Evolutionary conservation across 179 eudicot genomes (phyloP), one percentile per base, ranked within the genome.

Genomic region (Heliamphora pulchella): DNA sequence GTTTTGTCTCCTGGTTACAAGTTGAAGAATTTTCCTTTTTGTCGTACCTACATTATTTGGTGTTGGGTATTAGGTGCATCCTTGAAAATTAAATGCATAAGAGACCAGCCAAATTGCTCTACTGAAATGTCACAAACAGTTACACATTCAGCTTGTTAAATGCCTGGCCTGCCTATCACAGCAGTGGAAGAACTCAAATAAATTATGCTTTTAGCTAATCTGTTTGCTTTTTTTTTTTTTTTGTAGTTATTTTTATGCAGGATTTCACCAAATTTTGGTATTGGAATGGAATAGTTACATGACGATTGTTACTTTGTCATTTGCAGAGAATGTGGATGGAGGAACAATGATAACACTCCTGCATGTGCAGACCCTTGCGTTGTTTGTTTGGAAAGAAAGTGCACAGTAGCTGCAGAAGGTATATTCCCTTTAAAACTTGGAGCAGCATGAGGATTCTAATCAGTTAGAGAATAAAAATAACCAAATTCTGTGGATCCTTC

Each of bases 381-480:
- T 72, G 97, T 94, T 85, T 94, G 97, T 86, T 83, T 94, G 81
- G 97, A 94, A 86, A 89, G 91, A 78, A 90, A 92, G 83, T 94
- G 98, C 84, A 89, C 96, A 0, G 94, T 94, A 11, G 96, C 97
- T 73, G 97, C 91, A 18, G 88, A 91, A 89, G 97, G 98, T 94
- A 92, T 50, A 59, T 44, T 62, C 10, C 2, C 39, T 41, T 57
- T 31, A 1, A 31, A 11, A 43, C 67, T 81, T 22, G 54, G 53
- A 20, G 69, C 58, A 31, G 44, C 50, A 50, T 6, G 3, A 62
- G 6, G 17, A 47, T 64, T 65, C 20, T 8, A 6, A 39, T 54
- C 8, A 5, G 2, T 31, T 1, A 31, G 15, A 4, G 15, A 63
- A 48, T 31, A 31, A 64, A 14, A 5, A 65, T 15, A 7, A 20